Conservation (phyloP, 2,329 filamentous ascomycete species). For the Colletotrichum higginsianum region DNA sequence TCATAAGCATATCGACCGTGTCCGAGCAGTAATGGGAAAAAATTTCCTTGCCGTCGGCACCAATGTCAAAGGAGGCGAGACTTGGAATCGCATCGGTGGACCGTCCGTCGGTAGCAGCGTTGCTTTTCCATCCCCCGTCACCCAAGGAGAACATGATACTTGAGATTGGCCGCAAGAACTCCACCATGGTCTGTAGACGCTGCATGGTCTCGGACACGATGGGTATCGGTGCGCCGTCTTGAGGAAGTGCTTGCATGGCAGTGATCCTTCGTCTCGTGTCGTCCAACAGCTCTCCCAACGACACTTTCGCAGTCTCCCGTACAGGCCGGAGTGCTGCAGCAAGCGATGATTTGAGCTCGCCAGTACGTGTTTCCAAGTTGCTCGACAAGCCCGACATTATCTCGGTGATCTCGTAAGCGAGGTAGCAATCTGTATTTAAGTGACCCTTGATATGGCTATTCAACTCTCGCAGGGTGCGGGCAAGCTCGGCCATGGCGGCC, state of each 20-base stretch:
- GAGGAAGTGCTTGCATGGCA: slow-evolving; percentile 76
- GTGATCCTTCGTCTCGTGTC: slow-evolving; percentile 82
- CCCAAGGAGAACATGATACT: slow-evolving; percentile 94
- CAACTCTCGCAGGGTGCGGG: slow-evolving; percentile 87
- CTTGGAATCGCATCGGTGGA: slow-evolving; percentile 78
- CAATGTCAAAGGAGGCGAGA: slow-evolving; percentile 86
- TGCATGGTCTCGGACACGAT: slow-evolving; percentile 89
- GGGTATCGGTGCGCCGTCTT: slow-evolving; percentile 83
- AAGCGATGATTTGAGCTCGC: slow-evolving; percentile 86
- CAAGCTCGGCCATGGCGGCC: slow-evolving; percentile 83
- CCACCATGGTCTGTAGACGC: slow-evolving; percentile 87
- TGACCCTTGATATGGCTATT: slow-evolving; percentile 92
- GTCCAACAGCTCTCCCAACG: slow-evolving; percentile 85
- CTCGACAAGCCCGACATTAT: slow-evolving; percentile 86
- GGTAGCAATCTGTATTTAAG: slow-evolving; percentile 90
- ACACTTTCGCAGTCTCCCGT: slow-evolving; percentile 91
- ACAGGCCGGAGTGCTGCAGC: slow-evolving; percentile 90
- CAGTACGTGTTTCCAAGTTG: slow-evolving; percentile 84
- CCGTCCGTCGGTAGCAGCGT: slow-evolving; percentile 64
- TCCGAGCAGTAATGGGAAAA: slow-evolving; percentile 93
- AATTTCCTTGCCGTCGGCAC: slow-evolving; percentile 88
- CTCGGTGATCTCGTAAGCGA: slow-evolving; percentile 95
- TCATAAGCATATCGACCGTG: slow-evolving; percentile 86
- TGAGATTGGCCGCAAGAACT: slow-evolving; percentile 87
- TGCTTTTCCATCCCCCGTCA: slow-evolving; percentile 88